phyloP scores from a whole-genome alignment of 2,329 filamentous ascomycete genomes.

The Chaetomium strumarium region DNA sequence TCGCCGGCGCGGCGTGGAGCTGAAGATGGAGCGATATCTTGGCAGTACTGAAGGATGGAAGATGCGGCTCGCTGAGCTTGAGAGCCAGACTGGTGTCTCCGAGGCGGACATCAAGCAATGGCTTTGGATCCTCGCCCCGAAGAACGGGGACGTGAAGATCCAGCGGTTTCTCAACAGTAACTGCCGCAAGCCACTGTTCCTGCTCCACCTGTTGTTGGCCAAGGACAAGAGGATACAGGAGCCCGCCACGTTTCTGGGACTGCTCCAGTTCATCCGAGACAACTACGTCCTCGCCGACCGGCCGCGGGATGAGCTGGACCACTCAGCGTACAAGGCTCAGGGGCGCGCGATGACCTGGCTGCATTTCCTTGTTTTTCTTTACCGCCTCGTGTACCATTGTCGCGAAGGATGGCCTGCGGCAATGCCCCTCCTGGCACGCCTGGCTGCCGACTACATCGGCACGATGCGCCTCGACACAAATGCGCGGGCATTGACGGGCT shows the following conservation, averaged over 20 bases:
- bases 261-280: constrained; percentile 32
- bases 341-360: constrained; percentile 15
- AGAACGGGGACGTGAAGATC: constrained; percentile 32
- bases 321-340: constrained; percentile 1
- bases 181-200: constrained; percentile 35
- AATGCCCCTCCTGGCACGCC: constrained; percentile 26
- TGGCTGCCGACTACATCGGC: constrained; percentile 27
- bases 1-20: constrained; percentile 16
- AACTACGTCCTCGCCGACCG: constrained; percentile 22
- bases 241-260: constrained; percentile 26
- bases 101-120: constrained; percentile 34
- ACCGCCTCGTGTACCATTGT: constrained; percentile 28
- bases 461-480: constrained; percentile 10
- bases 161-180: constrained; percentile 32
- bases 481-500: constrained; percentile 18
- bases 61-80: constrained; percentile 25
- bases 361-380: constrained; percentile 24
- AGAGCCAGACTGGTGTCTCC: constrained; percentile 31
- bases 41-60: constrained; percentile 25
- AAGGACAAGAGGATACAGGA: constrained; percentile 30
- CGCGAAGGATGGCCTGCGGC: constrained; percentile 29
- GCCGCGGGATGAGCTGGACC: constrained; percentile 11
- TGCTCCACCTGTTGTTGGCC: constrained; percentile 34
- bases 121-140: constrained; percentile 36
- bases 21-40: constrained; percentile 17